Evolutionary conservation across 2,329 filamentous ascomycete genomes (phyloP).

Genomic region (Penicillium palitans): DNA sequence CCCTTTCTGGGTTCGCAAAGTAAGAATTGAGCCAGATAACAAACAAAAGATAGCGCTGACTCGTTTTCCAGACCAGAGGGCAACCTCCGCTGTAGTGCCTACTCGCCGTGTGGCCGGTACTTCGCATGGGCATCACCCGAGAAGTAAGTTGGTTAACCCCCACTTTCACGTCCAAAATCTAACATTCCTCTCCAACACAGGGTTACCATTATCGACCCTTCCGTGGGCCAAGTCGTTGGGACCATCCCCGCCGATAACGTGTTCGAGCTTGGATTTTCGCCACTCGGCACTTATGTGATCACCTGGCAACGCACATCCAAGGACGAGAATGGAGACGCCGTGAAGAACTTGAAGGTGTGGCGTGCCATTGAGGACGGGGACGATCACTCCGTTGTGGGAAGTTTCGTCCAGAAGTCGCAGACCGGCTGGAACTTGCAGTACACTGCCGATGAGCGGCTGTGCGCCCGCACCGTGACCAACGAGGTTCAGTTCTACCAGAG

Average conservation of each 20-base stretch:
- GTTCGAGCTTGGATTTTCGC: conserved; percentile 93
- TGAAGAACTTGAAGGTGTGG: conserved; percentile 98
- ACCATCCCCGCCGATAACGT: conserved; percentile 78
- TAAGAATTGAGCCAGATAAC: conserved; percentile 27
- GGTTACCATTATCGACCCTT: conserved; percentile 82
- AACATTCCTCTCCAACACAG: conserved; percentile 38
- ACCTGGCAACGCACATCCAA: conserved; percentile 95
- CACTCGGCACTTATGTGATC: conserved; percentile 85
- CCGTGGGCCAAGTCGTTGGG: conserved; percentile 70
- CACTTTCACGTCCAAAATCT: not conserved
- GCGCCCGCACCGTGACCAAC: conserved; percentile 90
- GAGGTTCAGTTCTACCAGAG: conserved; percentile 97
- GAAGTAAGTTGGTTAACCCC: conserved; percentile 47
- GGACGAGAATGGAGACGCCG: conserved; percentile 88
- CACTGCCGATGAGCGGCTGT: conserved; percentile 88
- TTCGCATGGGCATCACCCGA: conserved; percentile 93
- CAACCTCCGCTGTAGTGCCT: conserved; percentile 89
- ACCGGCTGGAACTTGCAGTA: conserved; percentile 98
- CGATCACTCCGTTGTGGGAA: conserved; percentile 72
- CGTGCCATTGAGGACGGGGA: conserved; percentile 68
- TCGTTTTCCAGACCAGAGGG: conserved; percentile 70
- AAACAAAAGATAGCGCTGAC: conserved; percentile 14
- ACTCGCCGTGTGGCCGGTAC: conserved; percentile 94
- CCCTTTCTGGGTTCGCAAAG: conserved; percentile 74
- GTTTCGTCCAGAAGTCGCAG: conserved; percentile 94